A percentile compares a stretch with the other conserved stretches of the same genome.
phyloP scores from a whole-genome alignment of 1,139 yeast genomes.

The Saccharomyces hybrid region DNA sequence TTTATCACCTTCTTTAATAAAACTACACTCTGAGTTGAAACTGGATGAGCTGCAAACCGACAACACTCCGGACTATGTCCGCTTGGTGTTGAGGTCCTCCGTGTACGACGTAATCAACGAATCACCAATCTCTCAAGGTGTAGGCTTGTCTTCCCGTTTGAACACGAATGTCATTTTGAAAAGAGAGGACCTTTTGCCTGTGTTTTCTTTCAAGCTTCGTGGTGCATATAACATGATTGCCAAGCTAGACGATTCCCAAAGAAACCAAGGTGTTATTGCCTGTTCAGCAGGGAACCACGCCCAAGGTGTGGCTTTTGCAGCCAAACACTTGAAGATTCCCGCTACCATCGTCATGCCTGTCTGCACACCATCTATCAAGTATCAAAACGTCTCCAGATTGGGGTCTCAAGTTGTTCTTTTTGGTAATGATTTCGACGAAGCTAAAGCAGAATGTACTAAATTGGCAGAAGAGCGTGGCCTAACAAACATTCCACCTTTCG shows the following conservation, averaged over 20 bases:
- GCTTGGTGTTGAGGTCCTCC: slow-evolving; percentile 79
- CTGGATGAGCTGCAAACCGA: slow-evolving; percentile 46
- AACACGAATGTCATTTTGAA: slow-evolving; percentile 70
- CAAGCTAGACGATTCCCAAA: slow-evolving; percentile 59
- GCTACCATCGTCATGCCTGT: slow-evolving; percentile 98
- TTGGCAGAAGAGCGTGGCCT: slow-evolving; percentile 61
- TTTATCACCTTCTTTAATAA: slow-evolving; percentile 19
- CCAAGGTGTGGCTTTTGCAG: slow-evolving; percentile 95
- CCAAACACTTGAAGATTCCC: slow-evolving; percentile 73
- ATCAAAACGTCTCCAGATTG: slow-evolving; percentile 77
- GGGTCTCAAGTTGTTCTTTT: slow-evolving; percentile 90
- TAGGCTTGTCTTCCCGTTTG: slow-evolving; percentile 62
- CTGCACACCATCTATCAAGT: slow-evolving; percentile 92
- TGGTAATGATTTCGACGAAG: slow-evolving; percentile 92
- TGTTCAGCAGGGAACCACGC: slow-evolving; percentile 99
- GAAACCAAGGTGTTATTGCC: slow-evolving; percentile 86
- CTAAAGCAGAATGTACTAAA: slow-evolving; percentile 80
- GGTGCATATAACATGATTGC: slow-evolving; percentile 98
- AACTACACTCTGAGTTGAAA: slow-evolving; percentile 32
- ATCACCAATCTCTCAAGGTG: slow-evolving; percentile 74
- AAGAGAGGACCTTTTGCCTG: slow-evolving; percentile 90
- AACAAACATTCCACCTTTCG: slow-evolving; percentile 91
- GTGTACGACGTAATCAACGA: slow-evolving; percentile 93
- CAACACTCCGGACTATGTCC: slow-evolving; percentile 87
- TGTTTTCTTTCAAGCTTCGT: slow-evolving; percentile 88